Base-by-base conservation (phyloP, 257 asterid species). In the Nemophila menziesii region DNA sequence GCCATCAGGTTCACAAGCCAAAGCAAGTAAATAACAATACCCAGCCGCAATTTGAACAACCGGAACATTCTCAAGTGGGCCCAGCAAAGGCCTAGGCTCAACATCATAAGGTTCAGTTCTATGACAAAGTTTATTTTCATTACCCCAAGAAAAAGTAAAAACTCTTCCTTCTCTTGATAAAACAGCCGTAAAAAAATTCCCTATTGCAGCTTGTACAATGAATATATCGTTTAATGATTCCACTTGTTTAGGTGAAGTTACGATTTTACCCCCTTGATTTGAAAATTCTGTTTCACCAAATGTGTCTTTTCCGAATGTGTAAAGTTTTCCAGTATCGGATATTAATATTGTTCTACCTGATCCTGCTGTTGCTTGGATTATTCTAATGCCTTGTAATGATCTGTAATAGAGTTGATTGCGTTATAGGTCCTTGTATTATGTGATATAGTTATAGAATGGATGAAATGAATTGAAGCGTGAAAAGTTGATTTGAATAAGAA, bases 1-100 rank as follows among this genome's bases (percentile, higher is more conserved):
- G 72, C 87, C 87, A 54, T 67, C 22, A 26, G 87, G 92, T 56
- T 82, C 82, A 57, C 85, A 82, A 40, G 92, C 87, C 77, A 82
- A 57, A 47, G 90, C 85, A 50, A 79, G 94, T 66, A 82, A 87
- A 52, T 79, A 82, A 76, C 94, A 82, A 46, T 82, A 79, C 55
- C 94, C 94, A 22, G 94, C 92, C 22, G 94, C 87, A 46, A 82
- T 79, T 63, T 82, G 94, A 61, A 82, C 92, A 34, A 82, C 92
- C 0, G 82, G 92, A 19, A 58, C 48, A 57, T 73, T 64, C 55
- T 79, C 87, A 33, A 82, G 92, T 4, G 71, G 69, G 44, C 92
- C 94, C 56, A 76, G 38, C 62, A 82, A 51, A 0, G 74, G 82
- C 46, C 70, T 84, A 8, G 94, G 94, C 67, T 75, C 85, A 33